Conservation (phyloP, 352 stramenopile species). For the Peronospora tabacina region DNA sequence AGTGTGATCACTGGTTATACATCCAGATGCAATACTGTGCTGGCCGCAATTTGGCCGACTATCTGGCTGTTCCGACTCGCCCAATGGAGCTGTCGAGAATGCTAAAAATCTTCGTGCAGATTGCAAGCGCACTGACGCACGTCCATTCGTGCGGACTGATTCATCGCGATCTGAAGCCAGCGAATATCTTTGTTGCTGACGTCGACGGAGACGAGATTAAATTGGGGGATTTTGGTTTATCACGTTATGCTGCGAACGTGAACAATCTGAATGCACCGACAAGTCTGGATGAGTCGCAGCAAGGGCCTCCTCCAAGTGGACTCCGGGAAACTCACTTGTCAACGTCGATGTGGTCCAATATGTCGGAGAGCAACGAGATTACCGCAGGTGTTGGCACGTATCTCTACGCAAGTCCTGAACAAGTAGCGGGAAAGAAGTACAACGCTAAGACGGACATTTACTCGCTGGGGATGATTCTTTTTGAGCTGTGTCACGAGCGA, state of each 20-base stretch:
- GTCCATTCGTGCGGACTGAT: conserved; percentile 87
- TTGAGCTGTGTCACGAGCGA: conserved; percentile 84
- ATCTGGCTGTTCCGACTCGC: conserved; percentile 57
- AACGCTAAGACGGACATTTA: conserved; percentile 89
- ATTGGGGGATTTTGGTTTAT: conserved; percentile 86
- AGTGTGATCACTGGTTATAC: conserved; percentile 85
- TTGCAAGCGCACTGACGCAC: conserved; percentile 84
- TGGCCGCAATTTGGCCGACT: conserved; percentile 78
- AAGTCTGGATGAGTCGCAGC: conserved; percentile 32
- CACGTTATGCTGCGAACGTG: conserved; percentile 74
- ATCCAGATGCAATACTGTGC: conserved; percentile 92
- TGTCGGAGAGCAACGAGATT: conserved; percentile 74
- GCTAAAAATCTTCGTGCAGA: conserved; percentile 85
- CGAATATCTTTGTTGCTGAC: conserved; percentile 88
- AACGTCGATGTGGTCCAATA: conserved; percentile 58
- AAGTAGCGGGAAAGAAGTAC: conserved; percentile 88
- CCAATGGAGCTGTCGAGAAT: conserved; percentile 71
- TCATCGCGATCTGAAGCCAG: conserved; percentile 88
- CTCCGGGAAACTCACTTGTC: conserved; percentile 32
- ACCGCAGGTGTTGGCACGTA: conserved; percentile 87
- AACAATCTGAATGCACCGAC: conserved; percentile 51
- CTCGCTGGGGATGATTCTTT: conserved; percentile 88
- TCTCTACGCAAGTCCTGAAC: conserved; percentile 86
- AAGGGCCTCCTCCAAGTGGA: conserved; percentile 15
- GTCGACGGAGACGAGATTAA: conserved; percentile 83